Conservation (phyloP, 306 rosid genomes). For the Sesbania bispinosa region DNA sequence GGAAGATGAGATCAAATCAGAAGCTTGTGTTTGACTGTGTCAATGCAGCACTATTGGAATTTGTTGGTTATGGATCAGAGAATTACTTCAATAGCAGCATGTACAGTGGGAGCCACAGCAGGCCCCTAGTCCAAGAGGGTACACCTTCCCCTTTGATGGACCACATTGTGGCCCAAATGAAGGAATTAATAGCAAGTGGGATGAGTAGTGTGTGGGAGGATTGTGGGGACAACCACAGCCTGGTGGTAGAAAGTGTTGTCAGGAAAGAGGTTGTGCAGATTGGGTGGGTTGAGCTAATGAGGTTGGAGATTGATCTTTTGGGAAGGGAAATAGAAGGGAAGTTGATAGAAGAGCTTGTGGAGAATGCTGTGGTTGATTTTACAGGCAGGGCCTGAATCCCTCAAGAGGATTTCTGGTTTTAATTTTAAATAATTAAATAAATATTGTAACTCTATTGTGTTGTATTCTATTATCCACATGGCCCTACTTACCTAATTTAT, state of each 20-base stretch:
- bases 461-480: slow-evolving; percentile 42
- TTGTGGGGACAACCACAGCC: slow-evolving; percentile 62
- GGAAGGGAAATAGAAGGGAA: slow-evolving; percentile 66
- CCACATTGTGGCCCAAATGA: slow-evolving; percentile 63
- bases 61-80: slow-evolving; percentile 44
- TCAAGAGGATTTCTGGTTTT: slow-evolving; percentile 18
- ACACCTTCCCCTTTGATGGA: slow-evolving; percentile 50
- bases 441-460: slow-evolving; percentile 37
- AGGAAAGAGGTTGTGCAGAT: slow-evolving; percentile 66
- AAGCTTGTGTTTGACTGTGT: slow-evolving; percentile 82
- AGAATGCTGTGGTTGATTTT: slow-evolving; percentile 62
- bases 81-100: slow-evolving; percentile 19
- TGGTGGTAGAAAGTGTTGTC: slow-evolving; percentile 71
- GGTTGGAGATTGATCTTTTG: slow-evolving; percentile 59
- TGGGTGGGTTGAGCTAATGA: slow-evolving; percentile 63
- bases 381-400: slow-evolving; percentile 37
- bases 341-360: slow-evolving; percentile 76
- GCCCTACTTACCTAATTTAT: slow-evolving; percentile 40
- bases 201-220: slow-evolving; percentile 47
- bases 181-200: slow-evolving; percentile 60
- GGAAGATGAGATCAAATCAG: slow-evolving; percentile 64
- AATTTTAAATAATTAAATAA: slow-evolving; percentile 10
- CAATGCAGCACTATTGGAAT: slow-evolving; percentile 56
- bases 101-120: slow-evolving; percentile 34
- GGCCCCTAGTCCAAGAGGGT: slow-evolving; percentile 28